A percentile compares a stretch with the other conserved stretches of the same genome.
These are phyloP conservation scores for Delonix regia DNA, from an alignment of 306 rosid genomes.

Conservation along the genomic window DNA sequence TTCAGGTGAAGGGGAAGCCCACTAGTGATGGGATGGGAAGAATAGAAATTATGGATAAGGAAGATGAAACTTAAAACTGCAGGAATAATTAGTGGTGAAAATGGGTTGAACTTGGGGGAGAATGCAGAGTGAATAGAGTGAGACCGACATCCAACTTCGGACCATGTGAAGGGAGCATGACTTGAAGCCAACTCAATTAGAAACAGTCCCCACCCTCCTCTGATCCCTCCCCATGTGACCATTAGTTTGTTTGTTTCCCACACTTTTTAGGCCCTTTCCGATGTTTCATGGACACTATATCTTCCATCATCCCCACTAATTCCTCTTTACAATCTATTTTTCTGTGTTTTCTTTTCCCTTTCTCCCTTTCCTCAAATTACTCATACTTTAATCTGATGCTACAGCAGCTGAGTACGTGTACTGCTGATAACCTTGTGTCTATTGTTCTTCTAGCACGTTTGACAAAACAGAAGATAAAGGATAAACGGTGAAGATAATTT, in stretches of 20 bases:
- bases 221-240: slow-evolving; percentile 47
- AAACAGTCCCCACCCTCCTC: slow-evolving; percentile 45
- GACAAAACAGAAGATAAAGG: too few species aligned
- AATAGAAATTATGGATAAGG: too few species aligned
- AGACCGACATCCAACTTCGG: neutral
- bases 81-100: slow-evolving; percentile 10
- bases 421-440: neutral
- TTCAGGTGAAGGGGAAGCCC: too few species aligned
- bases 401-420: neutral
- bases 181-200: slow-evolving; percentile 43
- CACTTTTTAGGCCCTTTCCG: slow-evolving; percentile 33
- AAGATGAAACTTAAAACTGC: too few species aligned
- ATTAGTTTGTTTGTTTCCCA: slow-evolving; percentile 37
- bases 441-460: neutral
- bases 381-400: neutral
- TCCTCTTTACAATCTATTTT: neutral
- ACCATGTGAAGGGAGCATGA: slow-evolving; percentile 44
- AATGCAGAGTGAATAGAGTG: neutral
- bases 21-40: too few species aligned
- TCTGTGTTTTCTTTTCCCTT: neutral
- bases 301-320: neutral
- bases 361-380: neutral
- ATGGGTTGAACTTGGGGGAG: neutral
- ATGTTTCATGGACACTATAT: slow-evolving; percentile 23
- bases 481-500: neutral